phyloP scores from a whole-genome alignment of 2,329 filamentous ascomycete species.

The Cryphonectria parasitica region DNA sequence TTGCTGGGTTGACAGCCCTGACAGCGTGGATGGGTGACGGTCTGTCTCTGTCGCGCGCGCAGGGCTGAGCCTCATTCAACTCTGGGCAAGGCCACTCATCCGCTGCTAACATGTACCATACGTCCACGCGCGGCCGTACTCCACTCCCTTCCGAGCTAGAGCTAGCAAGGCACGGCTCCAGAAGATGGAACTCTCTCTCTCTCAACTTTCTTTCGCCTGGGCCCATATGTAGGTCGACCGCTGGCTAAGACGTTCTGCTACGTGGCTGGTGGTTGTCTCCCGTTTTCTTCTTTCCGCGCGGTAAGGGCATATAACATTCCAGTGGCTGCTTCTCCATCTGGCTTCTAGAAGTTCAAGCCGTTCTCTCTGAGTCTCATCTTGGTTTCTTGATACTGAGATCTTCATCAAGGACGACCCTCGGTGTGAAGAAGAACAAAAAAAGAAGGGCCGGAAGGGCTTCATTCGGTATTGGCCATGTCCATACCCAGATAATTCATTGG shows the following conservation, averaged over 20 bases:
- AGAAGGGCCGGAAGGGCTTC: neutral
- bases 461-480: neutral
- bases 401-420: neutral
- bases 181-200: neutral
- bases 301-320: constrained; percentile 13
- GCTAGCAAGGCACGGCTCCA: neutral
- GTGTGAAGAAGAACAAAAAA: neutral
- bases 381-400: neutral
- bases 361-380: neutral
- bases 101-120: neutral
- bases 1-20: neutral
- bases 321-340: constrained; percentile 8
- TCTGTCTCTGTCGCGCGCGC: neutral
- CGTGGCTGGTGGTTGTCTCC: neutral
- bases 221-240: neutral
- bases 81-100: neutral
- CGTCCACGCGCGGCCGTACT: neutral
- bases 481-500: neutral
- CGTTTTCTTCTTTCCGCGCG: neutral
- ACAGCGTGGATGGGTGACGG: constrained; percentile 1
- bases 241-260: constrained; percentile 1
- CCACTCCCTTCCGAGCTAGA: constrained; percentile 5
- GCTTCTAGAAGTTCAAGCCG: constrained; percentile 6
- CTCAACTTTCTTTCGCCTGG: neutral
- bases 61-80: neutral